These are phyloP conservation scores for Aspergillus piperis DNA, from an alignment of 2,329 filamentous ascomycete species.

Conservation along the genomic window DNA sequence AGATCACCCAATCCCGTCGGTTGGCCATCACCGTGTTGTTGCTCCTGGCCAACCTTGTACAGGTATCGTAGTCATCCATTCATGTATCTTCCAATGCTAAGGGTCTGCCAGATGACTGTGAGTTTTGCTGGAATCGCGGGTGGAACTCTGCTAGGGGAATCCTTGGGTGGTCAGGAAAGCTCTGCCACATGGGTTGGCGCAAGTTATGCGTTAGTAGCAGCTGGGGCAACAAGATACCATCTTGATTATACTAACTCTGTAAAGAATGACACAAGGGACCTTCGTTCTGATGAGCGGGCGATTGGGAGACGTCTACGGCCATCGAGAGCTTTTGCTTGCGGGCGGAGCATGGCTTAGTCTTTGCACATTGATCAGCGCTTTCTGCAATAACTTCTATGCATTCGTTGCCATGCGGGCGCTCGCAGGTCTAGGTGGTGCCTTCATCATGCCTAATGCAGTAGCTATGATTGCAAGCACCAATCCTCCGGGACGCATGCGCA, in stretches of 20 bases:
- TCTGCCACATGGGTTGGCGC: constrained; percentile 31
- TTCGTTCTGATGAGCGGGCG: constrained; percentile 61
- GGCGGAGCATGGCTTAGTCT: constrained; percentile 59
- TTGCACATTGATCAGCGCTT: constrained; percentile 56
- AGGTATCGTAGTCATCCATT: constrained; percentile 20
- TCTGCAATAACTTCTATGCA: constrained; percentile 45
- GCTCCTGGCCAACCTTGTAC: constrained; percentile 28
- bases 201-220: constrained; percentile 27
- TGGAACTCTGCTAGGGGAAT: constrained; percentile 23
- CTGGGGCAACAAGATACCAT: background rate
- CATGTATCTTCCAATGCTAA: background rate
- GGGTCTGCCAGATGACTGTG: constrained; percentile 25
- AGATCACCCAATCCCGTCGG: constrained; percentile 20
- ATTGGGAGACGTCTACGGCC: constrained; percentile 60
- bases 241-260: background rate
- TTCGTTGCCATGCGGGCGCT: constrained; percentile 51
- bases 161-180: constrained; percentile 20
- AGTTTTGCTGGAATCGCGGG: constrained; percentile 31
- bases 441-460: constrained; percentile 57
- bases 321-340: constrained; percentile 56
- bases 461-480: constrained; percentile 53
- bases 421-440: constrained; percentile 53
- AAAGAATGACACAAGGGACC: constrained; percentile 55
- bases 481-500: constrained; percentile 49
- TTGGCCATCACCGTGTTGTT: constrained; percentile 24